A percentile compares a stretch with the other conserved stretches of the same genome.
Evolutionary conservation across 805 yeast genomes (phyloP).

Genomic region (Candida endomychidarum): DNA sequence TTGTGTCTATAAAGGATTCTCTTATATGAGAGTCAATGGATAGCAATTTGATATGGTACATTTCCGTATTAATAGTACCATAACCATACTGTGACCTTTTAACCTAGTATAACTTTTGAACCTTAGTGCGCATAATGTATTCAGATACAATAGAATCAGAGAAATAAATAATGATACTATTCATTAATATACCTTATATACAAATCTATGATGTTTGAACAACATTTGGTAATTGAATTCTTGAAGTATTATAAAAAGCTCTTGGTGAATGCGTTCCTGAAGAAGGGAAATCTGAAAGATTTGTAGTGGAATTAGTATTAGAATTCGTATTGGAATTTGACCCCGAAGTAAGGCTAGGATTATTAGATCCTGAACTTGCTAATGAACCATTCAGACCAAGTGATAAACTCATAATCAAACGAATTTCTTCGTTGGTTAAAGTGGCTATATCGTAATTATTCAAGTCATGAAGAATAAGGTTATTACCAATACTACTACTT

Average conservation of each 20-base stretch:
- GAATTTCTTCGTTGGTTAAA: constrained; percentile 3
- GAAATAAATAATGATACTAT: too few relatives aligned
- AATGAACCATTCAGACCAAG: constrained; percentile 2
- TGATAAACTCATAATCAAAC: constrained; percentile 3
- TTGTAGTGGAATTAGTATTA: not conserved
- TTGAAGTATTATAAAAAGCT: constrained; percentile 6
- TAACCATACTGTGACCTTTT: too few relatives aligned
- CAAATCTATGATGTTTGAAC: too few relatives aligned
- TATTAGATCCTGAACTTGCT: not conserved
- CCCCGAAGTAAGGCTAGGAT: not conserved
- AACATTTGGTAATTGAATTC: constrained; percentile 7
- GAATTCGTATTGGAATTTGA: not conserved
- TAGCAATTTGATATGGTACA: too few relatives aligned
- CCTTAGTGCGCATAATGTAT: too few relatives aligned
- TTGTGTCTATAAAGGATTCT: too few relatives aligned
- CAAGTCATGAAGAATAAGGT: constrained; percentile 5
- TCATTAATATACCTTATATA: too few relatives aligned
- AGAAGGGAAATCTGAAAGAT: not conserved
- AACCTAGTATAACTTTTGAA: too few relatives aligned
- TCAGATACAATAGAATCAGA: too few relatives aligned
- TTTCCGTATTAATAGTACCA: too few relatives aligned
- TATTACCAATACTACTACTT: constrained; percentile 2
- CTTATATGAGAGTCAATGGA: too few relatives aligned
- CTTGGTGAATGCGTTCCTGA: not conserved
- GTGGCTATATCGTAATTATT: constrained; percentile 6